A percentile compares a stretch with the other conserved stretches of the same genome.
These are phyloP conservation scores for Tetrahymena malaccensis DNA, from an alignment of 73 alveolate species.

Conservation along the genomic window DNA sequence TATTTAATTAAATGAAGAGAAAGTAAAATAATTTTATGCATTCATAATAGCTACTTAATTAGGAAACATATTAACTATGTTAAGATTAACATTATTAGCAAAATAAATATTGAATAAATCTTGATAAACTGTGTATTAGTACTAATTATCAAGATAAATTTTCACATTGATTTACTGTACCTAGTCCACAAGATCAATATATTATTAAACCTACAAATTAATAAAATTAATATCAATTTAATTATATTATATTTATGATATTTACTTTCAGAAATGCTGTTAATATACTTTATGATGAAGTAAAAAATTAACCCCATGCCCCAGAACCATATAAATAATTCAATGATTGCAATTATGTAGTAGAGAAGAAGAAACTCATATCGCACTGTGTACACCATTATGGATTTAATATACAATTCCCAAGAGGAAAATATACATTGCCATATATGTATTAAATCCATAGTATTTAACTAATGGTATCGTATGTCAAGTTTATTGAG, in stretches of 20 bases:
- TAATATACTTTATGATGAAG: not conserved
- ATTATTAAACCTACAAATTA: not conserved
- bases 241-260: not conserved
- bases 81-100: not conserved
- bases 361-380: not conserved
- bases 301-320: not conserved
- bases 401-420: not conserved
- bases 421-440: not conserved
- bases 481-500: not conserved
- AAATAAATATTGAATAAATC: not conserved
- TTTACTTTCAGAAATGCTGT: not conserved
- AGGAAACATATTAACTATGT: not conserved
- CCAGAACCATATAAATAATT: not conserved
- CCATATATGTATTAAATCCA: not conserved
- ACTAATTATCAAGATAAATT: not conserved
- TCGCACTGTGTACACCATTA: not conserved
- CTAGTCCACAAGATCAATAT: not conserved
- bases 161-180: not conserved
- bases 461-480: not conserved
- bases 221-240: not conserved
- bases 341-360: not conserved
- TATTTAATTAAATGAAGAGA: not conserved
- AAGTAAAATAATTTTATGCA: not conserved
- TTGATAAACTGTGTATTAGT: not conserved
- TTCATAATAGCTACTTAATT: not conserved